Evolutionary conservation across 2,329 filamentous ascomycete species (phyloP), one percentile per base, ranked within the genome.

Genomic region (Epichloe scottii): DNA sequence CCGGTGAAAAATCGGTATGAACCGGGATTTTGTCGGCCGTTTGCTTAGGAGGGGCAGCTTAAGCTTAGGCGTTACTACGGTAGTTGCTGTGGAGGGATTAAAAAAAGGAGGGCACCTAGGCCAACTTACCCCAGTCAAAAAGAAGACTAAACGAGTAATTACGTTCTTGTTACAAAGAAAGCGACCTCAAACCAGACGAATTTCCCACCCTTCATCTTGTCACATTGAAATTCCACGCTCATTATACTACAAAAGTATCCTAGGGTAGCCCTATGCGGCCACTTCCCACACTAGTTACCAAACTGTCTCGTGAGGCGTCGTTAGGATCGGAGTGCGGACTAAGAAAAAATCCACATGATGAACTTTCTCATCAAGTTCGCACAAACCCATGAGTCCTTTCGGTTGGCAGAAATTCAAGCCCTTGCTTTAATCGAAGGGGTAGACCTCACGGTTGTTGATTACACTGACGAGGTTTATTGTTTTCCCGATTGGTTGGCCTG

Each of bases 361-460:
- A 81, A 94, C 55, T 97, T 87, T 63, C 77, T 98, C 54, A 82
- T 98, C 56, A 87, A 91, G 60, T 89, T 97, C 64, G 85, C 84
- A 43, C 93, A 97, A 68, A 75, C 79, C 53, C 90, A 97, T 66
- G 89, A 96, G 71, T 85, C 81, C n/a, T 98, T 98, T 65, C 85
- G 91, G 39, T 74, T 82, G 51, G 81, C 90, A 3, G 93, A 98
- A 67, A 78, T 95, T 14, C 73, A 91, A 61, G 83, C 93, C 23
- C 73, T 98, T 19, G 89, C 89, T 4, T 71, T 80, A 10, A 65
- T 91, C 5, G 78, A 82, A 51, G 75, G 75, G 10, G 71, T 93
- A 37, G 68, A 84, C 23, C 63, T 96, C 49, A 76, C 87, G 57
- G 76, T 96, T 54, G 59, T 91, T n/a, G 78, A 74, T 7, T 96